Percentiles rank a stretch among this genome's conserved stretches.
These are phyloP conservation scores for Aegle marmelos DNA, from an alignment of 345 rosid genomes.

Conservation along the genomic window DNA sequence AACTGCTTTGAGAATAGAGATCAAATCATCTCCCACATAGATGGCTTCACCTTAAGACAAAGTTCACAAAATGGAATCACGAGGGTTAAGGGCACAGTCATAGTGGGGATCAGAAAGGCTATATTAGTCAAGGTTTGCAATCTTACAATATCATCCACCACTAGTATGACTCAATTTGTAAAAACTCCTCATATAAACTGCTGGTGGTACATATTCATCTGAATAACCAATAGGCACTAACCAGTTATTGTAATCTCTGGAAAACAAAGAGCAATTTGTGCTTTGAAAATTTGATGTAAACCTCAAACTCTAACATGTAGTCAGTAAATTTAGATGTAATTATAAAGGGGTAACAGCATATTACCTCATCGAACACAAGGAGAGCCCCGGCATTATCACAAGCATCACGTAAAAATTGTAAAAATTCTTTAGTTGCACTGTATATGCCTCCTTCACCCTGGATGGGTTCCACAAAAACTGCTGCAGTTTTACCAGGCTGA, in stretches of 20 bases:
- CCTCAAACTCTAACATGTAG: neutral
- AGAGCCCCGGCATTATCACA: slow-evolving; percentile 84
- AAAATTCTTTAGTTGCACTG: slow-evolving; percentile 73
- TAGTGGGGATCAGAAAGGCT: neutral
- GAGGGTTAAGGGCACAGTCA: neutral
- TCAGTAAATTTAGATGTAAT: neutral
- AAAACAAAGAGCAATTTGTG: neutral
- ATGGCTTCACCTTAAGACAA: neutral
- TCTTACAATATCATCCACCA: neutral
- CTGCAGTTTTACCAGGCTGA: slow-evolving; percentile 60
- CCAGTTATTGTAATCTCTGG: neutral
- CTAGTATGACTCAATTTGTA: neutral
- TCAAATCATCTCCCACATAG: neutral
- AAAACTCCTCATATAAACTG: neutral
- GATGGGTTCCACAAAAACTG: slow-evolving; percentile 90
- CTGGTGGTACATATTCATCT: too few relatives aligned
- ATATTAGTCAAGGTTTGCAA: neutral
- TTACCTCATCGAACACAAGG: slow-evolving; percentile 90
- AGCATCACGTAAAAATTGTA: slow-evolving; percentile 64
- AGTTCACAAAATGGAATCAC: neutral
- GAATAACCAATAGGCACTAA: neutral
- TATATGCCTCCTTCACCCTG: slow-evolving; percentile 97
- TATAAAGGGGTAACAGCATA: neutral
- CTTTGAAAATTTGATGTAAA: neutral
- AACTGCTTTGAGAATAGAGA: neutral